Evolutionary conservation across 1,139 yeast genomes (phyloP), one percentile per base, ranked within the genome.

Genomic region (Pneumocystis sp.): DNA sequence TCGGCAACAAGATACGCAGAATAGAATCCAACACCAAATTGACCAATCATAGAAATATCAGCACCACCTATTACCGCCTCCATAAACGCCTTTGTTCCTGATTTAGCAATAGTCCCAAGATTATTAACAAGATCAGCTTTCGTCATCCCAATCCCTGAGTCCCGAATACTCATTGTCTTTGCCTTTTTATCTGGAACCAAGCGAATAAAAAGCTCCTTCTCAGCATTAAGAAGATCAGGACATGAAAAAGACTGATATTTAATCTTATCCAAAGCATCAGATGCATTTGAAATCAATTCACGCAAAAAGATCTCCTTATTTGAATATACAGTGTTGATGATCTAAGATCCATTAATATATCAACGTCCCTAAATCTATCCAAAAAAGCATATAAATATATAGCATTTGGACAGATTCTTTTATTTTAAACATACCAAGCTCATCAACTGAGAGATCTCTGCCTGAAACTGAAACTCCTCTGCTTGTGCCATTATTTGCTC

Each of bases 1-100:
- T 95, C 99, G 75, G 98, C 98, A 76, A 95, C 98, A 82, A 95
- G 86, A 89, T 95, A 95, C 73, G 93, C 84, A 67, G 99, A 93
- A 87, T 95, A 95, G 93, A 95, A 95, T 85, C 99, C 99, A 74
- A 95, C 98, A 89, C 99, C 99, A 83, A 95, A 95, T 82, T 95
- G 98, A 84, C 99, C 99, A 82, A 95, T 95, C 98, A 95, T 95
- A 71, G 97, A 90, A 71, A 95, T 97, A 79, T 95, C 99, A 71
- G 98, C 98, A 82, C 99, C 99, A 72, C 97, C 97, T 72, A 96
- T 86, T 73, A 93, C 84, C 72, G 98, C 98, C 82, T 95, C 98
- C 98, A 95, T 93, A 79, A 95, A 95, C 72, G 96, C 89, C 83
- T 95, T 95, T 75, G 99, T 95, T 82, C 98, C 99, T 72, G 98